phyloP scores from a whole-genome alignment of 352 stramenopile species.

The Globisporangium apiculatum region DNA sequence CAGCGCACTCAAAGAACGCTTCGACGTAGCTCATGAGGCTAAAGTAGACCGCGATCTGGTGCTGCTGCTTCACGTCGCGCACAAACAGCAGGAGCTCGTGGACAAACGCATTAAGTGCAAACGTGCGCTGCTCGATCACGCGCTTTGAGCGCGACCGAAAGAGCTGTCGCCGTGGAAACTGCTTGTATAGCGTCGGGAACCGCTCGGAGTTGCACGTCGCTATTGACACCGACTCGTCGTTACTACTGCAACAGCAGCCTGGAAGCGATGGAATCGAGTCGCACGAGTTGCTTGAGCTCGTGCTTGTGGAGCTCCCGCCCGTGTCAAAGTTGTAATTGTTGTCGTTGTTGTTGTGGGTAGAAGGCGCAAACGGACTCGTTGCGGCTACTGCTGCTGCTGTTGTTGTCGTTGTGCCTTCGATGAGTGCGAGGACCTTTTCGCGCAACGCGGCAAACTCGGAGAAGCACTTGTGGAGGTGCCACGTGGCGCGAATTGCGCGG shows the following conservation, averaged over 20 bases:
- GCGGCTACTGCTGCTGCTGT: neutral
- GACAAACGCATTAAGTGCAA: conserved; percentile 56
- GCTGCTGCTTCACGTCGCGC: conserved; percentile 44
- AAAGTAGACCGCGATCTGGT: conserved; percentile 67
- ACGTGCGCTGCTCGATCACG: conserved; percentile 56
- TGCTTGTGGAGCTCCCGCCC: conserved; percentile 3
- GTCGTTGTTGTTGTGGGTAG: neutral
- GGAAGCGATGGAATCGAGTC: conserved; percentile 3
- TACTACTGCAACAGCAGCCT: conserved; percentile 10
- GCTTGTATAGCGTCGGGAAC: conserved; percentile 55
- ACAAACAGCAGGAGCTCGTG: conserved; percentile 44
- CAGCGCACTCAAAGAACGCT: conserved; percentile 45
- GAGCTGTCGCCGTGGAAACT: conserved; percentile 57
- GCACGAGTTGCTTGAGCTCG: conserved; percentile 10
- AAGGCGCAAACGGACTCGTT: neutral
- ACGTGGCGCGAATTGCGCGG: conserved; percentile 27
- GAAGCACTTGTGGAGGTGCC: conserved; percentile 67
- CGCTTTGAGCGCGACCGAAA: conserved; percentile 63
- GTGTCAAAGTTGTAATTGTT: conserved; percentile 4
- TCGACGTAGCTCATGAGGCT: conserved; percentile 66
- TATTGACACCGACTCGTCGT: conserved; percentile 11
- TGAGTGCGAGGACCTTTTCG: conserved; percentile 53
- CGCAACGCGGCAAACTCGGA: conserved; percentile 69
- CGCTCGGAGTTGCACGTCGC: conserved; percentile 25
- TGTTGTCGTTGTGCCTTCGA: conserved; percentile 30